Base-by-base conservation (phyloP, 164 flowering plant species). In the Stephania cephalantha region DNA sequence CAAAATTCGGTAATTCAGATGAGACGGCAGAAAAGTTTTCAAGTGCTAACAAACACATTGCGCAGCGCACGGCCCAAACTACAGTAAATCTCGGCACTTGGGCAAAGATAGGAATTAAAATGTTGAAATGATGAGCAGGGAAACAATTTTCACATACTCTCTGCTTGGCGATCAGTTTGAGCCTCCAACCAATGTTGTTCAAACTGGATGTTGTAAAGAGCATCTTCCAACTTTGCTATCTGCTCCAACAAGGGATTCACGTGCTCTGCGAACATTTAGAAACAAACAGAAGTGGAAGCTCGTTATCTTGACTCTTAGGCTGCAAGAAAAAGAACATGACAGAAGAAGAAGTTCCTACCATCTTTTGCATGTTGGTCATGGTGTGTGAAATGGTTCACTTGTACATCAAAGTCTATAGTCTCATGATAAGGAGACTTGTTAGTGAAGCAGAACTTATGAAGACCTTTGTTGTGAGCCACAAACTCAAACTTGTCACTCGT, bases 101-200 rank as follows among this genome's bases (percentile, higher is more conserved):
- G 13, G 9, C 7, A 50, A 50, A 15, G 15, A 50, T 11, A 9
- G 15, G 55, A 50, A 50, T 11, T 10, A 50, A 50, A 10, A 9
- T 10, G 12, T 2, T 7, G 15, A 50, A 50, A 50, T 10, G 15
- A 50, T 10, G 9, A 9, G 15, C 55, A 50, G 15, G 15, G 11
- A 58, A 58, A 18, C 20, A 58, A 3, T 58, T n/a, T n/a, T 13
- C 44, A n/a, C 71, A 73, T 88, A 95, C 99, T 86, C 73, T 88
- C 77, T 73, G 94, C 91, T 82, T 96, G 99, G 44, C 95, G 95
- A 22, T 94, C 95, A 50, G 98, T 96, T 85, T 92, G 91, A 74
- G 99, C 99, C 85, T 91, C 95, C 9, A 96, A 83, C 98, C 98
- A 96, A 76, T 92, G 98, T 81, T 96, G 99, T 75, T 92, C 98